Evolutionary conservation across 768 basidiomycete genomes (phyloP), one percentile per base, ranked within the genome.

Genomic region (Filobasidium wieringae): DNA sequence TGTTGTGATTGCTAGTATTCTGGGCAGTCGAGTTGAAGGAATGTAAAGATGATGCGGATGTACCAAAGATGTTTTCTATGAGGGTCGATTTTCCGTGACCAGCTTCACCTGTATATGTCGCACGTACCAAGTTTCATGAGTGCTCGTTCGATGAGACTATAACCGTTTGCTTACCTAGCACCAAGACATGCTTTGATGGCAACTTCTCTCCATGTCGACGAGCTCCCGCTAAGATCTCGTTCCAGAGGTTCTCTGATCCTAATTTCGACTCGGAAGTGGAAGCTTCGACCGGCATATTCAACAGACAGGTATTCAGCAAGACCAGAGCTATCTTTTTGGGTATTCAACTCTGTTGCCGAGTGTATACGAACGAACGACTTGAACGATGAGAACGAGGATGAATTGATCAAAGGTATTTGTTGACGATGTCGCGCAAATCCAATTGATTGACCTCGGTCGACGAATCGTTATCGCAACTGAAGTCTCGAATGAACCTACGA

Each of bases 221-320:
- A 87, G 26, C 93, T 84, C 12, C 85, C 84, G 74, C 84, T 4
- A 97, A 79, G 64, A 97, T 96, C 12, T 87, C 87, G 2, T 84
- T 86, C 93, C 93, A 97, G 37, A 96, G 76, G 65, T 92, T 87
- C 64, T 83, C 81, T 22, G n/a, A n/a, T 9, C 36, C 36, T 37
- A n/a, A 37, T 37, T n/a, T 37, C 9, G 36, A n/a, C 9, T 37
- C 36, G 11, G n/a, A 37, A 37, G 36, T 37, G 36, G 9, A n/a
- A 37, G n/a, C 11, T 9, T 37, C 36, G 36, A 37, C n/a, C 36
- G 36, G 9, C 36, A 37, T 37, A 9, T 9, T n/a, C 36, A n/a
- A n/a, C n/a, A n/a, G n/a, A n/a, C n/a, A n/a, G n/a, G n/a, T n/a
- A n/a, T n/a, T n/a, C n/a, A n/a, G n/a, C n/a, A n/a, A n/a, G n/a